These are phyloP conservation scores for Lasiosphaeria hispida DNA, from an alignment of 495 filamentous ascomycete species.

Conservation along the genomic window DNA sequence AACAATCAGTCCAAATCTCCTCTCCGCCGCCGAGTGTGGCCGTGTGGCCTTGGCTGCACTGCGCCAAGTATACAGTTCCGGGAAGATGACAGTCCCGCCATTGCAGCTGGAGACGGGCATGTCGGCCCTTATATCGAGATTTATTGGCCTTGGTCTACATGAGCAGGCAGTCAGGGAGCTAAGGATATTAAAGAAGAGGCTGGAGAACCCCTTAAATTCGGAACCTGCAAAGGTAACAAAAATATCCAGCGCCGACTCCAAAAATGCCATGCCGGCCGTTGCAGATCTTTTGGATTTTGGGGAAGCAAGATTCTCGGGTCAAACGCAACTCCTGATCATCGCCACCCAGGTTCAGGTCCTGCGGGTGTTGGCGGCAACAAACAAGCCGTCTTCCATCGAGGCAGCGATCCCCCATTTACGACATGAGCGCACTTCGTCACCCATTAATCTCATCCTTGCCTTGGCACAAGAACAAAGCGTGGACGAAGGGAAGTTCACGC, in stretches of 20 bases:
- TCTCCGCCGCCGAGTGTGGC: slow-evolving; percentile 69
- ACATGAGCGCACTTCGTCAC: slow-evolving; percentile 56
- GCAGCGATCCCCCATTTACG: slow-evolving; percentile 43
- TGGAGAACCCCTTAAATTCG: slow-evolving; percentile 42
- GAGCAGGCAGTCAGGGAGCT: slow-evolving; percentile 78
- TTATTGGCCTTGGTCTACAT: slow-evolving; percentile 69
- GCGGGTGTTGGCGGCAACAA: slow-evolving; percentile 47
- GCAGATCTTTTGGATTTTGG: slow-evolving; percentile 64
- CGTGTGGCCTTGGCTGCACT: slow-evolving; percentile 70
- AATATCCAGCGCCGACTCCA: slow-evolving; percentile 26
- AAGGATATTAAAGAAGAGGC: slow-evolving; percentile 60
- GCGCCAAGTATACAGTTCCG: slow-evolving; percentile 52
- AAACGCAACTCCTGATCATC: slow-evolving; percentile 47
- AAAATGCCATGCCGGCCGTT: slow-evolving; percentile 45
- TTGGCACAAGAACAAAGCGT: slow-evolving; percentile 47
- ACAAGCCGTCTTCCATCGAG: slow-evolving; percentile 51
- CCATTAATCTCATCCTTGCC: slow-evolving; percentile 57
- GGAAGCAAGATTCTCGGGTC: slow-evolving; percentile 35
- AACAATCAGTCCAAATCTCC: slow-evolving; percentile 33
- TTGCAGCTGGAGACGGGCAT: slow-evolving; percentile 84
- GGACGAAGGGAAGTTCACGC: slow-evolving; percentile 57
- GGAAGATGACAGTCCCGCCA: slow-evolving; percentile 50
- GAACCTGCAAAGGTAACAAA: slow-evolving; percentile 30
- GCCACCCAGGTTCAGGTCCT: slow-evolving; percentile 53
- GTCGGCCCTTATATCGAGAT: slow-evolving; percentile 68